Evolutionary conservation across 106 monocot genomes (phyloP), one percentile per base, ranked within the genome.

Genomic region (Vanilla planifolia): DNA sequence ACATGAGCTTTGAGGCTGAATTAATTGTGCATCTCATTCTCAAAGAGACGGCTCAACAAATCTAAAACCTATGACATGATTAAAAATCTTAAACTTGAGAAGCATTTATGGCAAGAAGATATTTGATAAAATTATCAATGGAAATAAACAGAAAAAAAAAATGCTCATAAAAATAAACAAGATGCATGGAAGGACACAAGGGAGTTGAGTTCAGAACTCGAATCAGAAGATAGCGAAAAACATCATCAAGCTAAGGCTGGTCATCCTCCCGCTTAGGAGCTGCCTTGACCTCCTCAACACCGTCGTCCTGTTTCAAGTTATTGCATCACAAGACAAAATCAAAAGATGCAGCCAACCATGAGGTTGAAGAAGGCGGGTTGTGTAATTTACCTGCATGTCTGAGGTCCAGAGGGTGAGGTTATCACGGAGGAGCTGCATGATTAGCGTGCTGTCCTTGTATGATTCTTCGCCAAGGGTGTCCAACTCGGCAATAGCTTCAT

Each of bases 321-420:
- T 32, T 11, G 40, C 7, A 40, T 29, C 3, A 7, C 8, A 51
- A 8, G 9, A 11, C 11, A 11, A 50, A 1, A 24, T 50, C 24
- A 22, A 26, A 13, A 50, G 50, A 50, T 50, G 13, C 8, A 50
- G 25, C 22, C 2, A 50, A 10, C 11, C 11, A 0, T 25, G 10
- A 3, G 10, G 3, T 4, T 10, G 26, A 25, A 50, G 23, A 50
- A 22, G 25, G 11, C n/a, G 21, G 50, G 8, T 22, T 17, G 2
- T 6, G 17, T 30, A 16, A n/a, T 30, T 57, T 36, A 57, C 57
- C 57, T 57, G 34, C 57, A 57, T 34, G 5, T 57, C 57, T 2
- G 57, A 33, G 35, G 57, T 57, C 57, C 57, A 57, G n/a, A 33
- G 17, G 20, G 35, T 57, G 57, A 57, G 57, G 20, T 57, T 57